Evolutionary conservation across 345 rosid genomes (phyloP).

Genomic region (Diplotaxis tenuifolia): DNA sequence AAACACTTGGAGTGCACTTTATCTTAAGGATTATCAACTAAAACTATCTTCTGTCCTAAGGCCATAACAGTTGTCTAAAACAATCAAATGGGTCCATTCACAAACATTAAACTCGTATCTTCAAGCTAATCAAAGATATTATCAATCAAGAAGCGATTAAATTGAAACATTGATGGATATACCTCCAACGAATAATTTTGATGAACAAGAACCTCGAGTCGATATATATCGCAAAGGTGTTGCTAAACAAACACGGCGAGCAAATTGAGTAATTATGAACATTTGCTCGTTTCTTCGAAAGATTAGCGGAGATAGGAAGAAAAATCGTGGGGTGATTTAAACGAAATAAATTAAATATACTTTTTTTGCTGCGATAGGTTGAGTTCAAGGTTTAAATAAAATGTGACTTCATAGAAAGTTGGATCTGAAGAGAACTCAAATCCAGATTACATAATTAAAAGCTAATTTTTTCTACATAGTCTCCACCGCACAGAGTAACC

Average conservation of each 20-base stretch:
- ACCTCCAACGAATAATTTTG: conserved; percentile 69
- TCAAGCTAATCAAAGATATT: too few species aligned
- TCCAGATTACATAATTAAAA: neutral
- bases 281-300: neutral
- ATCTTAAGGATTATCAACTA: accelerated
- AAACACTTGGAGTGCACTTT: conserved; percentile 19
- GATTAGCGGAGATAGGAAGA: neutral
- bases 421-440: conserved; percentile 9
- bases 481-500: neutral
- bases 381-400: neutral
- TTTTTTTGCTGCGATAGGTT: neutral
- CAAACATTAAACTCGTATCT: neutral
- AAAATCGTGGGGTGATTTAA: neutral
- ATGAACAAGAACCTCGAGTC: conserved; percentile 32
- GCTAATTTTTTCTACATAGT: conserved; percentile 4
- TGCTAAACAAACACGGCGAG: neutral
- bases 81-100: neutral
- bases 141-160: neutral
- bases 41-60: neutral
- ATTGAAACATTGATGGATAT: neutral
- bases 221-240: conserved; percentile 7
- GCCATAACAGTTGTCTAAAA: neutral
- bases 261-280: conserved; percentile 21
- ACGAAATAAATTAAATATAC: neutral
- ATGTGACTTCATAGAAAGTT: neutral